Conservation (phyloP, 2,329 filamentous ascomycete species). For the Neocucurbitaria cava region DNA sequence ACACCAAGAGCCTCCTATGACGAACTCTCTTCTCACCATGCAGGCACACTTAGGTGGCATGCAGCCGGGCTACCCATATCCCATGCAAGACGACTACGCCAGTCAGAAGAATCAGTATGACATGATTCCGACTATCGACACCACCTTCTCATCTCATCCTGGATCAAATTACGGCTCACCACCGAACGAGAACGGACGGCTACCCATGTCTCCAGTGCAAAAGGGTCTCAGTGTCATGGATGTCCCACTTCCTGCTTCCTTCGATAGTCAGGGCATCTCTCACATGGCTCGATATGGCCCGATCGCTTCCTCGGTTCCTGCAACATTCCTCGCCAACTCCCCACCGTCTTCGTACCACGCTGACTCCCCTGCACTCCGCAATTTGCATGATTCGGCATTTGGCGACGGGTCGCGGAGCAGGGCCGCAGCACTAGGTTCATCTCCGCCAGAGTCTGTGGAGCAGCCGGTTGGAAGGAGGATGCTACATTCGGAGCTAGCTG, state of each 20-base stretch:
- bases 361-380: constrained; percentile 68
- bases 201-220: constrained; percentile 78
- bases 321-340: constrained; percentile 88
- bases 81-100: constrained; percentile 51
- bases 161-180: constrained; percentile 82
- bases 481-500: constrained; percentile 69
- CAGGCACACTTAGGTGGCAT: constrained; percentile 55
- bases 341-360: constrained; percentile 69
- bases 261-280: constrained; percentile 94
- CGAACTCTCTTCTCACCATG: constrained; percentile 72
- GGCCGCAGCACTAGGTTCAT: constrained; percentile 53
- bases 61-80: constrained; percentile 51
- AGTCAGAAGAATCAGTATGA: constrained; percentile 52
- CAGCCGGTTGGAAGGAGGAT: constrained; percentile 67
- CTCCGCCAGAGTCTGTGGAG: constrained; percentile 68
- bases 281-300: constrained; percentile 89
- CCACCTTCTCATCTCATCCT: constrained; percentile 64
- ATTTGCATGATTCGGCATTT: constrained; percentile 71
- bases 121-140: constrained; percentile 63
- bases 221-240: constrained; percentile 88
- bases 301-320: constrained; percentile 90
- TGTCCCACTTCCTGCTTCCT: constrained; percentile 89
- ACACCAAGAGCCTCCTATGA: constrained; percentile 75
- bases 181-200: constrained; percentile 69
- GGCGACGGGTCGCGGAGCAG: constrained; percentile 71